Evolutionary conservation across 1,139 yeast species (phyloP), one percentile per base, ranked within the genome.

Genomic region (Arxiozyma bovina): DNA sequence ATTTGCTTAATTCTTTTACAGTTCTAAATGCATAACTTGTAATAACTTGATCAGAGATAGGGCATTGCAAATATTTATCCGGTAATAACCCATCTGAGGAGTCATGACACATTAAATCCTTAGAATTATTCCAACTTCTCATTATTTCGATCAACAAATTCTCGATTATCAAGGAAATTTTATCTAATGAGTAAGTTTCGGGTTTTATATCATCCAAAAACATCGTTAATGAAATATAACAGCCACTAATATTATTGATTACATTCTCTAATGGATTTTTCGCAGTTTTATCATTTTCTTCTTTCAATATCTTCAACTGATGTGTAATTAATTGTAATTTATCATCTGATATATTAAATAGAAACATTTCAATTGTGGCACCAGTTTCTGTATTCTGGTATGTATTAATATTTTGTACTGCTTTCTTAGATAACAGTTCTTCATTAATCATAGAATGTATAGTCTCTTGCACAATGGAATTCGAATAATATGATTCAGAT

Each of bases 351-450:
- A 65, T 64, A 50, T 62, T 66, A 61, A 70, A 76, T 50, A 79
- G 58, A 57, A 85, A 76, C 60, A 79, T 80, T 45, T 85, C 71
- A 17, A 84, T 71, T 47, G 83, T 77, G 0, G 96, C 91, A 11
- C 94, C 96, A 27, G 91, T 85, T 58, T 91, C 97, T 52, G 90
- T 85, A 57, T 77, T 81, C 55, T 90, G 78, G 23, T 91, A 94
- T 50, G 82, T 80, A 60, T 80, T 73, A 50, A 88, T 68, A 66
- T 83, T 71, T 0, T 64, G 58, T 25, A 77, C 60, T 0, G 85
- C 76, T 50, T 75, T 74, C 0, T 61, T 52, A 6, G 70, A 61
- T 1, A 81, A 60, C 5, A 61, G 55, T 1, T 69, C 63, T 38
- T 54, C 50, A 41, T 60, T 55, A 1, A 59, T 48, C 15, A 51